A percentile compares a stretch with the other conserved stretches of the same genome.
Evolutionary conservation across 1,139 yeast genomes (phyloP).

Genomic region (Groenewaldozyma auringiensis): DNA sequence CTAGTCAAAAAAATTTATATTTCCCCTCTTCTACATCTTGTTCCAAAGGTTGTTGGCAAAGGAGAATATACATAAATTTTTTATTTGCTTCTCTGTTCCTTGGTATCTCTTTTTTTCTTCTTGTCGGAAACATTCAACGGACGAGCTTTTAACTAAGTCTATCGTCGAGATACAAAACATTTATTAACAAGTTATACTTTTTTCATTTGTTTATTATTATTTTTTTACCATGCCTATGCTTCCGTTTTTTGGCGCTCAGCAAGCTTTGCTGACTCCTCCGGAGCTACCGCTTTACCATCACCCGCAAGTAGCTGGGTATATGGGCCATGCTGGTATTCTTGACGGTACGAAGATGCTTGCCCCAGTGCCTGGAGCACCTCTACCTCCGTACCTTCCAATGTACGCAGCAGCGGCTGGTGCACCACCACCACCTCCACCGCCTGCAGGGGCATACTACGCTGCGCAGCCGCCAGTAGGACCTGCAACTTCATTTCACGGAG

Average conservation of each 20-base stretch:
- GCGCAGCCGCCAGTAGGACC: constrained; percentile 3
- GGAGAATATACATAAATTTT: too few species aligned
- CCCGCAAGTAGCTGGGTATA: constrained; percentile 3
- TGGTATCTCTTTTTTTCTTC: constrained; percentile 5
- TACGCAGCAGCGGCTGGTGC: constrained; percentile 4
- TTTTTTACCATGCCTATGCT: constrained; percentile 3
- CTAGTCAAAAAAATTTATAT: too few species aligned
- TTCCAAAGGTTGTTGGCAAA: neutral
- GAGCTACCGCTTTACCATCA: constrained; percentile 11
- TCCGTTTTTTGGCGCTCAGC: constrained; percentile 6
- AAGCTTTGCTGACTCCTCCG: constrained; percentile 19
- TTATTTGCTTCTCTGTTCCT: too few species aligned
- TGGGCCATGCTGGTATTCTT: neutral
- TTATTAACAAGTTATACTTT: too few species aligned
- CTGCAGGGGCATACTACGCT: constrained; percentile 3
- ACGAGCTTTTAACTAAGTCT: constrained; percentile 26
- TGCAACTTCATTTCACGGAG: neutral
- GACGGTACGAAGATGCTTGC: neutral
- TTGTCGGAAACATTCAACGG: constrained; percentile 3
- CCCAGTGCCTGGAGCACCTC: constrained; percentile 1
- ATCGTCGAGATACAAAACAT: too few species aligned
- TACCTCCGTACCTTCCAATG: constrained; percentile 1
- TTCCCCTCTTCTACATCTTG: neutral
- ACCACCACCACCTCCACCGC: constrained; percentile 4
- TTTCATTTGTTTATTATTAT: too few species aligned